A percentile compares a stretch with the other conserved stretches of the same genome.
phyloP scores from a whole-genome alignment of 1,284 basidiomycete genomes.

The Polyporus tsugae region DNA sequence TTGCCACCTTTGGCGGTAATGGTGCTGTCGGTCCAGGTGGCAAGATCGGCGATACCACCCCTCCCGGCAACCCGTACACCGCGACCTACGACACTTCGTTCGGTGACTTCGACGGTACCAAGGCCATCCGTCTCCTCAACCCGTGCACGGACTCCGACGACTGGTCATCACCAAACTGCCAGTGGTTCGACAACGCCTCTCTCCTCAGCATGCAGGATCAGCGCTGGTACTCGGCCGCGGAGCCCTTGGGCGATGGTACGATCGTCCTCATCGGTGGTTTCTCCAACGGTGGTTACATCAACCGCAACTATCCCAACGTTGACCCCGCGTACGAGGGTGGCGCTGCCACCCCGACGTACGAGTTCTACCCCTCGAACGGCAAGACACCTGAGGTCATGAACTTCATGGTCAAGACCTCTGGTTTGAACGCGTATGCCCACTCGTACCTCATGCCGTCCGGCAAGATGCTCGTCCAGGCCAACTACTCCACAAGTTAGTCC shows the following conservation, averaged over 20 bases:
- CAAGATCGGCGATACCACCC: slow-evolving; percentile 57
- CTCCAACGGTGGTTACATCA: slow-evolving; percentile 88
- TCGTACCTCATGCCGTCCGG: slow-evolving; percentile 89
- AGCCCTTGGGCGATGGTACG: slow-evolving; percentile 72
- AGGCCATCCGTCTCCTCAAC: slow-evolving; percentile 77
- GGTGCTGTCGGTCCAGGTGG: slow-evolving; percentile 83
- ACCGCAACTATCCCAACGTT: slow-evolving; percentile 78
- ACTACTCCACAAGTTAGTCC: slow-evolving; percentile 74
- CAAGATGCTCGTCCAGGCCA: slow-evolving; percentile 86
- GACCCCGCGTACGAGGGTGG: slow-evolving; percentile 74
- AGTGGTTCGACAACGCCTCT: slow-evolving; percentile 81
- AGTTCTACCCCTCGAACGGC: slow-evolving; percentile 82
- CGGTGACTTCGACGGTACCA: slow-evolving; percentile 72
- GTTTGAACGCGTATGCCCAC: slow-evolving; percentile 90
- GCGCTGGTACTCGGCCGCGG: slow-evolving; percentile 92
- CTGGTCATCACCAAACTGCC: slow-evolving; percentile 60
- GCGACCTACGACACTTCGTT: slow-evolving; percentile 67
- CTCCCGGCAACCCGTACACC: slow-evolving; percentile 50
- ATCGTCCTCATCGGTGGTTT: slow-evolving; percentile 84
- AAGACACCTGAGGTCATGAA: slow-evolving; percentile 67
- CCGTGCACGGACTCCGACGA: slow-evolving; percentile 70
- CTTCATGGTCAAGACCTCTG: slow-evolving; percentile 85
- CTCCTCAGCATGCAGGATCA: slow-evolving; percentile 77
- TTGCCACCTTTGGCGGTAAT: slow-evolving; percentile 59
- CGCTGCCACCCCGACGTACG: slow-evolving; percentile 73